Evolutionary conservation across 257 asterid species (phyloP).

Genomic region (Ophiorrhiza pumila): DNA sequence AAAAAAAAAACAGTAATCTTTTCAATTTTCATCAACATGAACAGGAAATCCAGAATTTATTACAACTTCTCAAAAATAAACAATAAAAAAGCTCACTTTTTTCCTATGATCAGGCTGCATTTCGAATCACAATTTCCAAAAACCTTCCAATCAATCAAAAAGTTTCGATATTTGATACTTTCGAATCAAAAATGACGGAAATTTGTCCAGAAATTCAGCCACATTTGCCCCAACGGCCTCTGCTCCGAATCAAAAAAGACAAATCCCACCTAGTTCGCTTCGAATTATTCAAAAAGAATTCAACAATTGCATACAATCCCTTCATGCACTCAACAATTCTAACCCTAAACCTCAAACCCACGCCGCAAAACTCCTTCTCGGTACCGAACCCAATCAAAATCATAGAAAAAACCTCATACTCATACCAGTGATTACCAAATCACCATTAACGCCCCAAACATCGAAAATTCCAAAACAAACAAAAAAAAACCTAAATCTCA

Average conservation of each 20-base stretch:
- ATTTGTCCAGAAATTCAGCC: conserved; percentile 47
- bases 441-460: background rate
- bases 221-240: conserved; percentile 77
- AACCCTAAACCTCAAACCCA: conserved; percentile 14
- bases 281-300: conserved; percentile 33
- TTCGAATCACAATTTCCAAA: conserved; percentile 20
- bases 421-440: background rate
- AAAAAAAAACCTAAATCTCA: background rate
- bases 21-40: background rate
- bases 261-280: conserved; percentile 59
- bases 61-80: background rate
- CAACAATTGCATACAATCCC: conserved; percentile 40
- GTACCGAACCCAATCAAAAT: conserved; percentile 18
- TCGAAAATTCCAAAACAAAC: background rate
- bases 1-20: background rate
- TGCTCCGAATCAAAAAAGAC: conserved; percentile 62
- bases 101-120: conserved; percentile 85
- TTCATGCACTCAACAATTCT: conserved; percentile 40
- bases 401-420: conserved; percentile 18
- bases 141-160: conserved; percentile 1
- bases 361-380: conserved; percentile 6
- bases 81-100: conserved; percentile 52
- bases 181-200: conserved; percentile 16
- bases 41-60: background rate
- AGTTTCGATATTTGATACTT: background rate